Conservation (phyloP, 2,329 filamentous ascomycete species). For the Cephalotrichum gorgonifer region DNA sequence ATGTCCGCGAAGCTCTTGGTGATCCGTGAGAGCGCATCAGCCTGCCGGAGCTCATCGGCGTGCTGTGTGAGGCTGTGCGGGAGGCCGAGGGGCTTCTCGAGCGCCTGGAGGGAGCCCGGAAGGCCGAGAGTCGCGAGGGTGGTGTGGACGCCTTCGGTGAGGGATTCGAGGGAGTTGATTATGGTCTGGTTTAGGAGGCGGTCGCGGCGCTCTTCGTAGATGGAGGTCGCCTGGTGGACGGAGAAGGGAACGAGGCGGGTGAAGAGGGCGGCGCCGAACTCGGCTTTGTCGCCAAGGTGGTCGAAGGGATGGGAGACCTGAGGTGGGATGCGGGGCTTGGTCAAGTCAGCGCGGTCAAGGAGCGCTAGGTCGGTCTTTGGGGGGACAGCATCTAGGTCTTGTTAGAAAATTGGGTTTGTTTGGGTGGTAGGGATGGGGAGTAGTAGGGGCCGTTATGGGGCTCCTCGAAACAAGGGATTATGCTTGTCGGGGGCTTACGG, state of each 20-base stretch:
- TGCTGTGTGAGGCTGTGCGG: conserved; percentile 79
- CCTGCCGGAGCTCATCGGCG: conserved; percentile 86
- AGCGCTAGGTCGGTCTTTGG: conserved; percentile 79
- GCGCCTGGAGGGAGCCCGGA: conserved; percentile 82
- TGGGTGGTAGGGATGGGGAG: too few species aligned
- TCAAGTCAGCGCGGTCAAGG: conserved; percentile 85
- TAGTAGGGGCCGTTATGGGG: too few species aligned
- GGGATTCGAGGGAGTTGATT: conserved; percentile 69
- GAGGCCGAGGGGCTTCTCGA: conserved; percentile 87
- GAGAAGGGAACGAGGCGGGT: conserved; percentile 89
- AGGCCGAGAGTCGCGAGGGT: conserved; percentile 74
- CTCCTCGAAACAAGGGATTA: too few species aligned
- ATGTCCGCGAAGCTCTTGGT: conserved; percentile 78
- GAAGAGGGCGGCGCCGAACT: conserved; percentile 79
- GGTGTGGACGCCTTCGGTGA: conserved; percentile 73
- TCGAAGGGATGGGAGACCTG: conserved; percentile 74
- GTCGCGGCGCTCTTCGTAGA: conserved; percentile 87
- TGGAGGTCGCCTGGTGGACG: conserved; percentile 87
- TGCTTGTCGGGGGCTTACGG: conserved; percentile 27
- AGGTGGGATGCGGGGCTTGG: conserved; percentile 63
- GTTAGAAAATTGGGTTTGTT: too few species aligned
- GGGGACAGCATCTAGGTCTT: conserved; percentile 57
- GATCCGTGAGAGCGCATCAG: conserved; percentile 71
- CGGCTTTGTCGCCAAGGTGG: conserved; percentile 66
- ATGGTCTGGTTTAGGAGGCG: conserved; percentile 83